These are phyloP conservation scores for Xenoacremonium recifei DNA, from an alignment of 2,329 filamentous ascomycete genomes.

Conservation along the genomic window DNA sequence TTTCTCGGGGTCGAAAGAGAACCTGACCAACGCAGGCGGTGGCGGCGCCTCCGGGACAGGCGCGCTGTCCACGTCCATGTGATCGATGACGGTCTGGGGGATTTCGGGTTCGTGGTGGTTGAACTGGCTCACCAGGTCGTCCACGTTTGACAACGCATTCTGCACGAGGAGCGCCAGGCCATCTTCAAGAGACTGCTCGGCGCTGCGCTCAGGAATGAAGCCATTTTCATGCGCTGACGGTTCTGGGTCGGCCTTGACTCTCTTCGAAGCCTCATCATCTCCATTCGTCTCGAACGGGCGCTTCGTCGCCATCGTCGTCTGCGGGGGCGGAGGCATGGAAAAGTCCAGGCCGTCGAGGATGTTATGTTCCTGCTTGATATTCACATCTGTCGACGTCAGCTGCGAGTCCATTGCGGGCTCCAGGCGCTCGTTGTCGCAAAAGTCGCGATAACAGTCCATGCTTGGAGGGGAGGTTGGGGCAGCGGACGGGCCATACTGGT, in stretches of 20 bases:
- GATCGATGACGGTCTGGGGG: conserved; percentile 25
- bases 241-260: conserved; percentile 26
- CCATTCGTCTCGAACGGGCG: conserved; percentile 33
- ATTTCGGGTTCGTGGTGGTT: conserved; percentile 20
- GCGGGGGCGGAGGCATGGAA: conserved; percentile 28
- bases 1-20: conserved; percentile 35
- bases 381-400: too few relatives aligned
- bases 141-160: conserved; percentile 40
- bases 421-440: conserved; percentile 5
- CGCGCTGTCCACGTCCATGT: conserved; percentile 34
- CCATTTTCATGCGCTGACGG: conserved; percentile 13
- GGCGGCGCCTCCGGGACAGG: conserved; percentile 25
- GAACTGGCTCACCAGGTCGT: conserved; percentile 35
- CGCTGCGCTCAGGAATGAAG: conserved; percentile 18
- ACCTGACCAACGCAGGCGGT: conserved; percentile 27
- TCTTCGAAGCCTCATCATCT: conserved; percentile 31
- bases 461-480: conserved; percentile 11
- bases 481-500: conserved; percentile 30
- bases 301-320: conserved; percentile 32
- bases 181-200: conserved; percentile 32
- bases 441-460: conserved; percentile 6
- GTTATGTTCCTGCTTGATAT: conserved; percentile 39
- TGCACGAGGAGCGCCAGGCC: conserved; percentile 38
- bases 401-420: too few relatives aligned
- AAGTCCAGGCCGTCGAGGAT: conserved; percentile 35